Base-by-base conservation (phyloP, 2,329 filamentous ascomycete species). In the Aspergillus sp. region DNA sequence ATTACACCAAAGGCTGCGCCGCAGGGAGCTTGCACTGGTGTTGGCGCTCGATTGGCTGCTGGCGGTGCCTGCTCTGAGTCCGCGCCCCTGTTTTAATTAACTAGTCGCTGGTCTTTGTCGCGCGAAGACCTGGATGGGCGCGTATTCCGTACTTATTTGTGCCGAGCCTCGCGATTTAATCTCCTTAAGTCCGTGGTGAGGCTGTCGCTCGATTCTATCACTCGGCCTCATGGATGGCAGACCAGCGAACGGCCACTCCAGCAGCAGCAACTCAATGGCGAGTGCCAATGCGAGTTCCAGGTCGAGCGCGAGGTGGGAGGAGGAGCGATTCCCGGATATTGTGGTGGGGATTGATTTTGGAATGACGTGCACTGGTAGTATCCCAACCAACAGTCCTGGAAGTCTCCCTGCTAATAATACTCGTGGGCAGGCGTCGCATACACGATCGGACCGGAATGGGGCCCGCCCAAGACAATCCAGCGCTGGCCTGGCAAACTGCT, bases 401-500 rank as follows among this genome's bases (percentile, higher is more conserved):
- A 20, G 20, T 20, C 20, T 20, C 20, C 20, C 20, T 20, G 20
- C 20, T 20, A 20, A 20, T 20, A 4, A 20, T 20, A 20, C 20
- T 20, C 3, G 20, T 20, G 20, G 20, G 3, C 20, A 20, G 20
- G 20, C 3, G 72, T 75, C 39, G 72, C 73, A 40, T 75, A 74
- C 58, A 73, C 70, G 13, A 68, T 62, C 51, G 70, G 61, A 13
- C 73, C 73, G 33, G 67, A 71, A 61, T 75, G 73, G 73, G 51
- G 56, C 46, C 62, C 66, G 19, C 70, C 72, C 1, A 73, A 67
- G 51, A 68, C 68, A 5, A 70, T 75, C 44, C 73, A 74, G 54
- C 68, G 71, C 24, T 74, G 72, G 73, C 69, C 71, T 4, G 68
- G 68, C 4, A 70, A 65, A 50, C 58, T 69, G 17, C 61, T 64